Conservation (phyloP, 306 rosid genomes). For the Acacia melanoxylon region DNA sequence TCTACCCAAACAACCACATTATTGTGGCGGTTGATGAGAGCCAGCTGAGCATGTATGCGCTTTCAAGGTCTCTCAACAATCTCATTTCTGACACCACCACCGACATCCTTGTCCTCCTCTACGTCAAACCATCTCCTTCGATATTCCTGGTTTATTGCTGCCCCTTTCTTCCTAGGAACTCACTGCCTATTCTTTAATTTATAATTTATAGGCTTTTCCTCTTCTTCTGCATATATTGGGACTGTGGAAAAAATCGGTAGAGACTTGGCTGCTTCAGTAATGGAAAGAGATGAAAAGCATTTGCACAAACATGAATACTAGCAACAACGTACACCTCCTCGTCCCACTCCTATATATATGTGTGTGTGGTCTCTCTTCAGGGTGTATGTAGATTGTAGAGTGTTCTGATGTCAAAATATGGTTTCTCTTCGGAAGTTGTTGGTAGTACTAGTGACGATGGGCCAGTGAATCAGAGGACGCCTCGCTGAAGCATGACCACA, state of each 20-base stretch:
- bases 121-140: constrained; percentile 62
- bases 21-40: constrained; percentile 86
- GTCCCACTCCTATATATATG: too few species aligned
- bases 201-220: not conserved
- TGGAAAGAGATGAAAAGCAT: constrained; percentile 63
- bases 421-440: too few species aligned
- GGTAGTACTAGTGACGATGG: too few species aligned
- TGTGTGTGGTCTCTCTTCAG: not conserved
- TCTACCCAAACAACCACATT: not conserved
- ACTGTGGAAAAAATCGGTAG: constrained; percentile 49
- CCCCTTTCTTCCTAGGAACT: not conserved
- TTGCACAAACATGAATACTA: constrained; percentile 32
- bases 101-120: constrained; percentile 60
- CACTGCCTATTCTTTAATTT: not conserved
- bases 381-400: too few species aligned
- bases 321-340: constrained; percentile 30
- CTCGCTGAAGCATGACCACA: too few species aligned
- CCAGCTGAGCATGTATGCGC: constrained; percentile 72
- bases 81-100: constrained; percentile 42
- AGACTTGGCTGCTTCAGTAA: constrained; percentile 54
- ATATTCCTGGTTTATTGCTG: constrained; percentile 48
- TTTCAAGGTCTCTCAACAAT: constrained; percentile 65
- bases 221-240: not conserved
- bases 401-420: too few species aligned
- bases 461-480: too few species aligned